Base-by-base conservation (phyloP, 768 basidiomycete genomes). In the Tricholoma bakamatsutake region DNA sequence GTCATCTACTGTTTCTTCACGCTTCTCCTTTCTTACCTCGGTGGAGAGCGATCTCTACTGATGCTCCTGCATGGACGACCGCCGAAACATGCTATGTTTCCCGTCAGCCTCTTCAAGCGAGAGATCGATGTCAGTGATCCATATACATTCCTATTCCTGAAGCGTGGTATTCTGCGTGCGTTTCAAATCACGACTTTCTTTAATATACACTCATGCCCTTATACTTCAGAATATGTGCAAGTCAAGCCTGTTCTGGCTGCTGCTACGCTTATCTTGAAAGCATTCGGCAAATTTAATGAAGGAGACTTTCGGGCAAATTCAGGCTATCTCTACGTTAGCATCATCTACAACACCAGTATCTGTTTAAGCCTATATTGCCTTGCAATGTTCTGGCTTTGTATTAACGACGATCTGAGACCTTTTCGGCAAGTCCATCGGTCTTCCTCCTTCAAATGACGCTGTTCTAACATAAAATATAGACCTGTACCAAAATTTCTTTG, bases 401-500 rank as follows among this genome's bases (percentile, higher is more conserved):
- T 98, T 4, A 85, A 83, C 62, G 78, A 87, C 34, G 97, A 98
- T 67, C 74, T 98, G 49, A 88, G 88, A 68, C 92, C 93, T 1
- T 97, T 93, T 74, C 79, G 88, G 88, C 87, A 54, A 61, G 85
- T 67, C 10, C 21, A 15, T 42, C 30, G 28, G 17, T 10, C 21
- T n/a, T 2, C 45, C 0, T 31, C 18, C 43, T 31, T 47, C 1
- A 18, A 24, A 46, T 9, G 27, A 51, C 18, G 42, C 50, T 50
- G 53, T 28, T 27, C 9, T 42, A 2, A 30, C 33, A 10, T 21
- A 50, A 59, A 27, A 55, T 59, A 18, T 63, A 88, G 96, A 10
- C 93, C 93, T 0, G 83, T 95, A 61, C 93, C 97, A 2, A 99
- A 99, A 70, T 99, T 99, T 71, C 84, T 98, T 27, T 99, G 94